Percentiles rank a stretch among this genome's conserved stretches.
These are phyloP conservation scores for Trichoderma arundinaceum DNA, from an alignment of 2,329 filamentous ascomycete genomes.

Conservation along the genomic window DNA sequence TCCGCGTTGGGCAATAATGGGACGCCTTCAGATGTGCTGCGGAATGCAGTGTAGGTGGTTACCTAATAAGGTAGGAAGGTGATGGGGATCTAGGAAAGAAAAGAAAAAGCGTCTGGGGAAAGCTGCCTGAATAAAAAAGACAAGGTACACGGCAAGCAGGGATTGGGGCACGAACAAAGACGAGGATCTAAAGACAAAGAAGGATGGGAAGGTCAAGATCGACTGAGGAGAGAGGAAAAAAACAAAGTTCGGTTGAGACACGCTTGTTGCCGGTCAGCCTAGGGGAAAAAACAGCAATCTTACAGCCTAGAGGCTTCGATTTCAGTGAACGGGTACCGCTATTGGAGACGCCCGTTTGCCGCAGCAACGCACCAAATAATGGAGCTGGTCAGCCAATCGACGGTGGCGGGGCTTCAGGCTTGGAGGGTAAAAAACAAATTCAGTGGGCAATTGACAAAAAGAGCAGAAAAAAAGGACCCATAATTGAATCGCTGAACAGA, in stretches of 20 bases:
- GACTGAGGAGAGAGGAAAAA: conserved; percentile 8
- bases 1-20: conserved; percentile 28
- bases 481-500: neutral
- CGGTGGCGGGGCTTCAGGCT: conserved; percentile 20
- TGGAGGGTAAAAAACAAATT: neutral
- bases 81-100: neutral
- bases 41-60: conserved; percentile 1
- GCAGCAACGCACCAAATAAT: conserved; percentile 36
- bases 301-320: conserved; percentile 11
- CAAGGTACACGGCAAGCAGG: conserved; percentile 24
- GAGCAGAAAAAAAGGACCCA: neutral
- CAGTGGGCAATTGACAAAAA: neutral
- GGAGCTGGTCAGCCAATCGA: conserved; percentile 27
- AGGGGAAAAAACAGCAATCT: neutral
- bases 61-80: conserved; percentile 19
- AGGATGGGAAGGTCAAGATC: conserved; percentile 23
- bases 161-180: conserved; percentile 10
- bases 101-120: neutral
- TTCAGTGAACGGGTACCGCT: conserved; percentile 10
- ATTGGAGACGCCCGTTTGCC: conserved; percentile 34
- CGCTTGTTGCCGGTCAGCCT: conserved; percentile 27
- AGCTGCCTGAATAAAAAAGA: conserved; percentile 9
- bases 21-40: conserved; percentile 4
- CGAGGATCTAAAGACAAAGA: conserved; percentile 4
- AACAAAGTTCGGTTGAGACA: conserved; percentile 12